phyloP scores from a whole-genome alignment of 805 yeast species.

The Metschnikowia bowlesiae region DNA sequence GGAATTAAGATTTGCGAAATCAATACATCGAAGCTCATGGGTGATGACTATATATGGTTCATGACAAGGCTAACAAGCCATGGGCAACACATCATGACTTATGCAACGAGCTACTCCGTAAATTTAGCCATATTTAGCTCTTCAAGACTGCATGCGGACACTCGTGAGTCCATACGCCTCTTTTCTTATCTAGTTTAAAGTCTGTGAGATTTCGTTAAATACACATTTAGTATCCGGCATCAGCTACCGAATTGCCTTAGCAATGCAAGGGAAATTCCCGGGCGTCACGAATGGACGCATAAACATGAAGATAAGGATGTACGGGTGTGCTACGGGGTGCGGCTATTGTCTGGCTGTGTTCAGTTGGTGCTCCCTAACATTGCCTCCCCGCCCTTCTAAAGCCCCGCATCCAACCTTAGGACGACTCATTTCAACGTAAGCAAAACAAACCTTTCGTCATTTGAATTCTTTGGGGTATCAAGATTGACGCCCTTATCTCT shows the following conservation, averaged over 20 bases:
- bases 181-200: too few relatives aligned
- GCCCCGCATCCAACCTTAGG: background rate
- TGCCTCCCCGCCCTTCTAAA: background rate
- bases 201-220: too few relatives aligned
- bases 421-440: background rate
- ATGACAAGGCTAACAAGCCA: too few relatives aligned
- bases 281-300: background rate
- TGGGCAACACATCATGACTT: background rate
- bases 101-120: background rate
- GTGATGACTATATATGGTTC: too few relatives aligned
- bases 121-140: too few relatives aligned
- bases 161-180: too few relatives aligned
- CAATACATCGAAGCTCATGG: too few relatives aligned
- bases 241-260: background rate
- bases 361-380: background rate
- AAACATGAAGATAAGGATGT: background rate
- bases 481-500: background rate
- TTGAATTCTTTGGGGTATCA: background rate
- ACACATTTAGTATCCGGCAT: too few relatives aligned
- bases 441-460: background rate
- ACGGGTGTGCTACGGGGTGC: background rate
- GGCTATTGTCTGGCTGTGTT: conserved; percentile 1
- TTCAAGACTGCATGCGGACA: too few relatives aligned
- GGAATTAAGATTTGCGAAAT: background rate
- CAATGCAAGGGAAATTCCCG: background rate